Evolutionary conservation across 164 flowering plant genomes (phyloP).

Genomic region (Kingdonia uniflora): DNA sequence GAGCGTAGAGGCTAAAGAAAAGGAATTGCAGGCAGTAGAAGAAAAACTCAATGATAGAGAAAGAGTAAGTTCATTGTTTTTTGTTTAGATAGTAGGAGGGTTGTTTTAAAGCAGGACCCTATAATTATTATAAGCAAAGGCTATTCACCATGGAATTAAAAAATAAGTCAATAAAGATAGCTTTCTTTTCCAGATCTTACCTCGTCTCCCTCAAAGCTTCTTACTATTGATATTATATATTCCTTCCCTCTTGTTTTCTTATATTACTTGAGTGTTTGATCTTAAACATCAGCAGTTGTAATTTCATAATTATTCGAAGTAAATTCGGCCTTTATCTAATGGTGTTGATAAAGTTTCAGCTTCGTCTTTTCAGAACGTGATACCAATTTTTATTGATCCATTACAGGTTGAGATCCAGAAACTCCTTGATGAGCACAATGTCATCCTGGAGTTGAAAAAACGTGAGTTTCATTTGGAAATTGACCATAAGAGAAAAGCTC

Average conservation of each 20-base stretch:
- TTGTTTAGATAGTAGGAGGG: constrained; percentile 3
- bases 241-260: too few species aligned
- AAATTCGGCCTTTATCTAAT: neutral
- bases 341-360: neutral
- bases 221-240: too few species aligned
- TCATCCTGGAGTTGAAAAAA: constrained; percentile 26
- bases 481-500: constrained; percentile 37
- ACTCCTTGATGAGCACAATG: constrained; percentile 59
- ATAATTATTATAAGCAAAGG: too few species aligned
- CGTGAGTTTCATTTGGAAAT: constrained; percentile 56
- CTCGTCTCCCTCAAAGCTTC: too few species aligned
- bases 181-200: too few species aligned
- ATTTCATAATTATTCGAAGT: too few species aligned
- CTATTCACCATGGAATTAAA: too few species aligned
- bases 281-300: neutral
- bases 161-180: too few species aligned
- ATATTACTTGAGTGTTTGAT: neutral
- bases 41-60: constrained; percentile 63
- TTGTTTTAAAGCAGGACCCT: too few species aligned
- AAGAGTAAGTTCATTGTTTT: constrained; percentile 38
- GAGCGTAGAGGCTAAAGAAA: constrained; percentile 41
- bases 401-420: constrained; percentile 61
- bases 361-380: neutral
- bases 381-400: neutral
- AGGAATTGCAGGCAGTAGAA: constrained; percentile 38